Evolutionary conservation across 2,329 filamentous ascomycete genomes (phyloP).

Genomic region (Colletotrichum falcatum): DNA sequence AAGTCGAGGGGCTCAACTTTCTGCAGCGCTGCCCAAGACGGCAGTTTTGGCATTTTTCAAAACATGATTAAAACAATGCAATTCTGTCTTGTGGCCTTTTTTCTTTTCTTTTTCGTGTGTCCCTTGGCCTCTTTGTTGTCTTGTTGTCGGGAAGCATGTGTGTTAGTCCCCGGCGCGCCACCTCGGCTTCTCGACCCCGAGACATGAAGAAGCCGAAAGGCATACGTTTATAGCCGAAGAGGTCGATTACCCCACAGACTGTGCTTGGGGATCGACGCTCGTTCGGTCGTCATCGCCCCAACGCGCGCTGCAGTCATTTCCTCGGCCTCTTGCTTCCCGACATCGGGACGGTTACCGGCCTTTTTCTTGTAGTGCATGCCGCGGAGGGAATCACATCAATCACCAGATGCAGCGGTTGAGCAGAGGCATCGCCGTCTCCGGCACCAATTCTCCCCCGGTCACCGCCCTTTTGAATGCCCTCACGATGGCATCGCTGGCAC

Average conservation of each 20-base stretch:
- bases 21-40: slow-evolving; percentile 46
- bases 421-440: too few species aligned
- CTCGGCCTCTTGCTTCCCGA: not conserved
- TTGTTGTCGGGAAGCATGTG: not conserved
- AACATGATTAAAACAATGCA: not conserved
- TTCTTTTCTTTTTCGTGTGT: not conserved
- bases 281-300: not conserved
- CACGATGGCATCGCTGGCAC: slow-evolving; percentile 12
- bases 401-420: too few species aligned
- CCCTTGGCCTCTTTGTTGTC: not conserved
- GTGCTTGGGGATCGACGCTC: not conserved
- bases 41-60: too few species aligned
- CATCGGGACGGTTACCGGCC: too few species aligned
- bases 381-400: not conserved
- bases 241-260: slow-evolving; percentile 18
- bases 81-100: not conserved
- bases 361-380: not conserved
- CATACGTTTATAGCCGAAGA: slow-evolving; percentile 32
- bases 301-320: not conserved
- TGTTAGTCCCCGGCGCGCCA: not conserved
- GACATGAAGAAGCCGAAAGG: slow-evolving; percentile 21
- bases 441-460: not conserved
- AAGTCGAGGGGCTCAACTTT: slow-evolving; percentile 48
- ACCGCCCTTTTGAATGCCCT: not conserved
- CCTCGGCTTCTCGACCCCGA: slow-evolving; percentile 10